Percentiles rank a stretch among this genome's conserved stretches.
These are phyloP conservation scores for Fusarium solani-melongenae DNA, from an alignment of 2,329 filamentous ascomycete species.

Conservation along the genomic window DNA sequence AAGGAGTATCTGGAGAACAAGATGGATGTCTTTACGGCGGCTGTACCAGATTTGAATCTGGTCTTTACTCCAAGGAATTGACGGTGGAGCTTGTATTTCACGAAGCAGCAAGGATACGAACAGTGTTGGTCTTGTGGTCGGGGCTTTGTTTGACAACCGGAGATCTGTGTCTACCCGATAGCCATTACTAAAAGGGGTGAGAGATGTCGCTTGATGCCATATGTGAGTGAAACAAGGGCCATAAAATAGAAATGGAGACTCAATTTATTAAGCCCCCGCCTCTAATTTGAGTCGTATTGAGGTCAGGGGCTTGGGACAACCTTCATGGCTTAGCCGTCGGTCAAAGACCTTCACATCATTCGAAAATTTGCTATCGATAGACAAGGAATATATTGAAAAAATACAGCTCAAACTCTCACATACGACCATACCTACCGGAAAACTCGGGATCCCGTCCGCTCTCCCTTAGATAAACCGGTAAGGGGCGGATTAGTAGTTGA, in stretches of 20 bases:
- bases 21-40: conserved; percentile 11
- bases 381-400: neutral
- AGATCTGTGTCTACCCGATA: neutral
- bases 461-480: neutral
- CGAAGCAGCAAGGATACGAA: neutral
- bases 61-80: conserved; percentile 1
- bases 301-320: neutral
- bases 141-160: neutral
- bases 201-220: neutral
- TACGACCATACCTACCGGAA: neutral
- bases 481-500: neutral
- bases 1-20: neutral
- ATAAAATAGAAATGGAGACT: neutral
- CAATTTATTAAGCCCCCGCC: neutral
- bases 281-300: neutral
- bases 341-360: neutral
- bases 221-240: neutral
- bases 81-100: neutral
- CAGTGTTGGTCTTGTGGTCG: neutral
- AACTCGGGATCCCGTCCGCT: neutral
- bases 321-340: neutral
- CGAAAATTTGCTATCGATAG: neutral
- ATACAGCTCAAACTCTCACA: neutral
- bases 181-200: neutral
- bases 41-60: conserved; percentile 7